Conservation (phyloP, 352 stramenopile species). For the Plasmopara viticola region DNA sequence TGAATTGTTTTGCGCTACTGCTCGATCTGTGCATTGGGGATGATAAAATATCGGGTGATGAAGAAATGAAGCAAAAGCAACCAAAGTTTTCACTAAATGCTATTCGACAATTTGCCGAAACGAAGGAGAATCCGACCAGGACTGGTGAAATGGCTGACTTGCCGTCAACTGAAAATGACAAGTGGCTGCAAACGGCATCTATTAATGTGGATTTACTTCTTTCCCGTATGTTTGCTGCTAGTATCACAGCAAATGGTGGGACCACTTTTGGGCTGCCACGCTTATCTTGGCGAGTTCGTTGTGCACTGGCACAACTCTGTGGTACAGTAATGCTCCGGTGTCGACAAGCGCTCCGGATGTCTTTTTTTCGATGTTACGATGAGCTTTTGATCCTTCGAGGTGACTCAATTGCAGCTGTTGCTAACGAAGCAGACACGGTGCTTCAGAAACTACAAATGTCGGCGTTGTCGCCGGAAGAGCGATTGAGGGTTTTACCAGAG, state of each 20-base stretch:
- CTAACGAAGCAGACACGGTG: constrained; percentile 18
- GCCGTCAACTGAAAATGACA: constrained; percentile 16
- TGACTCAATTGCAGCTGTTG: constrained; percentile 40
- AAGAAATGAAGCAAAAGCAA: constrained; percentile 9
- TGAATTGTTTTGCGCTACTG: constrained; percentile 40
- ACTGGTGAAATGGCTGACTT: neutral
- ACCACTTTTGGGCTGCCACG: constrained; percentile 24
- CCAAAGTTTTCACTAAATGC: constrained; percentile 26
- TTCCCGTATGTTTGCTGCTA: constrained; percentile 45
- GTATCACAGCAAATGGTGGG: constrained; percentile 18
- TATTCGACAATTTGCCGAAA: constrained; percentile 22
- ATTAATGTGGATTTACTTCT: constrained; percentile 65
- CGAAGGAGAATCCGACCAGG: neutral
- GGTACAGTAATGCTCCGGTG: constrained; percentile 46
- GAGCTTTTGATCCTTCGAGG: constrained; percentile 63
- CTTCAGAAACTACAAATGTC: constrained; percentile 29
- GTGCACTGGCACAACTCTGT: constrained; percentile 57
- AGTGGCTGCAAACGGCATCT: constrained; percentile 47
- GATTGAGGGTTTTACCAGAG: constrained; percentile 48
- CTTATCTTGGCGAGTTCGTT: constrained; percentile 60
- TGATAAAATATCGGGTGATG: constrained; percentile 7
- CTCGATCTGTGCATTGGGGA: constrained; percentile 36
- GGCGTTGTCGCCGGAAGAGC: constrained; percentile 36
- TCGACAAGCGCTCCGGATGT: constrained; percentile 35
- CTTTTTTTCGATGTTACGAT: constrained; percentile 75